Evolutionary conservation across 352 stramenopile species (phyloP), one percentile per base, ranked within the genome.

Genomic region (Pythium monospermum): DNA sequence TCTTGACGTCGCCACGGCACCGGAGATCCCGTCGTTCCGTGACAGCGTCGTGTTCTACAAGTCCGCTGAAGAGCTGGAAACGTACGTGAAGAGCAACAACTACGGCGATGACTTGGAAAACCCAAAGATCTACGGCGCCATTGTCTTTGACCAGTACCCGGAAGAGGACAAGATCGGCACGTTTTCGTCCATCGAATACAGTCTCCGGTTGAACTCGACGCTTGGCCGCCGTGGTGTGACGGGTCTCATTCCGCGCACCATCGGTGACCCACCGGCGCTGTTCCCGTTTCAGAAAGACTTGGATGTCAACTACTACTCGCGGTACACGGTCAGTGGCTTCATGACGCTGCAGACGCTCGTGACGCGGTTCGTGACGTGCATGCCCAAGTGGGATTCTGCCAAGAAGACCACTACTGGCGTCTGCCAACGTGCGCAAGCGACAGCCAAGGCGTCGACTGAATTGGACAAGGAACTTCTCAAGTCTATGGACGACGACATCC

Each of bases 1-100:
- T 25, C 22, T 66, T 13, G 30, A 13, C 13, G 30, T 35, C 37
- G 8, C 41, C 21, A 39, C 33, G 3, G 61, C 71, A 21, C 50
- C 59, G 0, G 42, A 73, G 22, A 59, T 87, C 32, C 78, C 78
- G 16, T 85, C 72, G 10, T 65, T 84, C 1, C 31, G 64, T 18
- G 74, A 86, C 31, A 81, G 71, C 30, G 63, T 89, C n/a, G 4
- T 73, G 46, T 89, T 89, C 42, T 89, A 79, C 54, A 48, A 69
- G 25, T 70, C 65, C 4, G 51, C 64, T 5, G 54, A 76, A 35
- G 69, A 52, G 3, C 48, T 87, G 16, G 64, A 81, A 25, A 56
- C 72, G 4, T 89, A 85, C 33, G 62, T 87, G 4, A 71, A 61
- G 43, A 59, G 65, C 3, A 62, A 69, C 3, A 57, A 68, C 22